Base-by-base conservation (phyloP, 108 stramenopile species). In the Nitzschia sp. region DNA sequence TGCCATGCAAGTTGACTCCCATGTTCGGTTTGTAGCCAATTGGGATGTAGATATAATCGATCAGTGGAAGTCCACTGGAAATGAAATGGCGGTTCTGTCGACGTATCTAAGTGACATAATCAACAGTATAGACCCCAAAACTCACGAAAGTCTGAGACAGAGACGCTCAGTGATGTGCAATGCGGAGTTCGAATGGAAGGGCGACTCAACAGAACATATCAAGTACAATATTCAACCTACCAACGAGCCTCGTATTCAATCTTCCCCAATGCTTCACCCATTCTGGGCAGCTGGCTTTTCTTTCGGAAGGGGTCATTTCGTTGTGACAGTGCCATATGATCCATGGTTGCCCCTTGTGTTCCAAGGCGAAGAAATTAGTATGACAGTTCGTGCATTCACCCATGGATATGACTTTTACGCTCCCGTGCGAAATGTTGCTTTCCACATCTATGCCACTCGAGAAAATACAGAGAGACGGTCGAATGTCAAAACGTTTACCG, bases 251-350 rank as follows among this genome's bases (percentile, higher is more conserved):
- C 19, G 35, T 3, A 31, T 72, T 26, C 33, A 46, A 17, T 59
- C 64, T 8, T 21, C 29, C 41, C 94, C 94, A 5, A 41, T 72
- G 65, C 72, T 82, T 22, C 84, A 89, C 16, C 90, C 88, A 33
- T 88, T 86, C 46, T 96, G 92, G 90, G 92, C 92, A 1, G 90
- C 94, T 21, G 94, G 94, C 0, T 92, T 92, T 48, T 82, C 77
- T 48, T 95, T 95, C 66, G 63, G 82, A 2, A 45, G 87, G 15
- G 85, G 86, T 4, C 88, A 89, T 50, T 79, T 85, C 65, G 44
- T 83, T 25, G 73, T 83, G 57, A 46, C 66, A 32, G 90, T 82
- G 3, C 72, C 66, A 1, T 84, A 87, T 47, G 79, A 86, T 59
- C 57, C 27, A 21, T 48, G 61, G 32, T 48, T 75, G 6, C 72